Evolutionary conservation across 257 asterid genomes (phyloP), one percentile per base, ranked within the genome.

Genomic region (Primulina tabacum): DNA sequence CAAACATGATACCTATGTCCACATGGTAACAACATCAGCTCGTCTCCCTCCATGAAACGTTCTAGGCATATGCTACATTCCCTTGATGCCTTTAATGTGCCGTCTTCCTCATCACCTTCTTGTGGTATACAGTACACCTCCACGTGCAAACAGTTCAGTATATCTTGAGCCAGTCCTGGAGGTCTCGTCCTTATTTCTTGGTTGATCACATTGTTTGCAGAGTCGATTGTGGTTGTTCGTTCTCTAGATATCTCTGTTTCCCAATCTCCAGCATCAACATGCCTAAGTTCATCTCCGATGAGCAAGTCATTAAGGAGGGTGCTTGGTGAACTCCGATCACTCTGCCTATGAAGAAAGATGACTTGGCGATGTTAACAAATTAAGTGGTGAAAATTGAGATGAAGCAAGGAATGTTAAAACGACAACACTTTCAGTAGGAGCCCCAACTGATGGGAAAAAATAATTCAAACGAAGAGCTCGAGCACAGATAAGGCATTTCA

Each of bases 61-160:
- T 93, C 99, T 35, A 90, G 86, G 81, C 99, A 93, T 71, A 90
- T 82, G 76, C 90, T 85, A 24, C 90, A 85, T 28, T 79, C 90
- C 56, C 47, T 68, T 17, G 77, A 73, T 43, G 70, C 73, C 75
- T 63, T 83, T 6, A 82, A 72, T 29, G 29, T 50, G 35, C 18
- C 66, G 53, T 47, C 56, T 14, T 4, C 73, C 68, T 74, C 79
- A 1, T 79, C 82, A 52, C 67, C 69, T 73, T 76, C 79, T 24
- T 76, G 75, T 1, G 37, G 50, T 47, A 60, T 53, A 53, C 64
- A 58, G 77, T 79, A 93, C 38, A 82, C 28, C 76, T 85, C 89
- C 12, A 81, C 62, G 26, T 40, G 79, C 81, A 93, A 77, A 74
- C 77, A 60, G 72, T 77, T 77, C 26, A 89, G 11, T 6, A 88